Evolutionary conservation across 2,329 filamentous ascomycete species (phyloP).

Genomic region (Chaetoscypha palmicola): DNA sequence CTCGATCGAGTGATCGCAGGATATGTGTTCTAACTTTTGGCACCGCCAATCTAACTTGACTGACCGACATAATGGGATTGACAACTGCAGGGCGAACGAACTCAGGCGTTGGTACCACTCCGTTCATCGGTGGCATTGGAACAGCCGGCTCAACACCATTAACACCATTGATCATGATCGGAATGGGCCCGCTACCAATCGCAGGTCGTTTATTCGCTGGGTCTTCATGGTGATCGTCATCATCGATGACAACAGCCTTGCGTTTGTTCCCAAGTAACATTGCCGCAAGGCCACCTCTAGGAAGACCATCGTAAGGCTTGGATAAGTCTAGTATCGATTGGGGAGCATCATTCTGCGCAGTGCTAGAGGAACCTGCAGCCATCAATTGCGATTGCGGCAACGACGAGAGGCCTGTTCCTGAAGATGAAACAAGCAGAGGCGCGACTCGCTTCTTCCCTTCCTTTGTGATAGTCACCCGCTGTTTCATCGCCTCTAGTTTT

Average conservation of each 20-base stretch:
- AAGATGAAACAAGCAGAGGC: constrained; percentile 83
- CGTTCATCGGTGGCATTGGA: constrained; percentile 51
- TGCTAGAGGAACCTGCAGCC: constrained; percentile 62
- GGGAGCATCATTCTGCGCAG: constrained; percentile 62
- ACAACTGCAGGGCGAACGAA: constrained; percentile 82
- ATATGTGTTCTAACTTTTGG: constrained; percentile 82
- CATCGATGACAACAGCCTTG: constrained; percentile 66
- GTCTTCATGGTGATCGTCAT: constrained; percentile 63
- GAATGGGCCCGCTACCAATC: constrained; percentile 57
- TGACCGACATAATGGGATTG: constrained; percentile 73
- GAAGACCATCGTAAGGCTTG: constrained; percentile 88
- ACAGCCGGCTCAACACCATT: constrained; percentile 73
- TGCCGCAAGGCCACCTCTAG: constrained; percentile 77
- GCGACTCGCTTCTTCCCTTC: constrained; percentile 96
- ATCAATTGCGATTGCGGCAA: constrained; percentile 84
- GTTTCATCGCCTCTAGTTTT: constrained; percentile 68
- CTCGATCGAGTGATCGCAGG: constrained; percentile 69
- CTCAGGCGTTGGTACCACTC: constrained; percentile 65
- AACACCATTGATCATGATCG: constrained; percentile 67
- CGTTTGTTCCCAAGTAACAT: constrained; percentile 91
- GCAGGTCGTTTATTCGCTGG: constrained; percentile 53
- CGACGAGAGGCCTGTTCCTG: constrained; percentile 78
- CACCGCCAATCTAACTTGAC: constrained; percentile 79
- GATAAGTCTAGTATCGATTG: constrained; percentile 83
- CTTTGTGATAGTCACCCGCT: constrained; percentile 88